Conservation (phyloP, 176 grass and related monocot species). For the Oryza officinalis region DNA sequence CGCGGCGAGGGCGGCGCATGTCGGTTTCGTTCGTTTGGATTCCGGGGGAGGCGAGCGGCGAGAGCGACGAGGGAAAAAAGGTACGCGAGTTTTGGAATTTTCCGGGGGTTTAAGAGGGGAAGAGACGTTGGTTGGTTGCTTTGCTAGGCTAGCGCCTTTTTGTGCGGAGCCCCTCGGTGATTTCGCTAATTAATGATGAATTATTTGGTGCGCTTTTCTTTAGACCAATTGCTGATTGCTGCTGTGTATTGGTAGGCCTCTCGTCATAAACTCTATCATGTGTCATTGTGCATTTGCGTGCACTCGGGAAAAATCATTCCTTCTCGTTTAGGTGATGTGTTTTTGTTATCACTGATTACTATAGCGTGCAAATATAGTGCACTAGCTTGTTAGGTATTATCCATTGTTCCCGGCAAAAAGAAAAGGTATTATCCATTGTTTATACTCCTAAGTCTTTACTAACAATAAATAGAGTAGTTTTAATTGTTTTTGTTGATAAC, state of each 20-base stretch:
- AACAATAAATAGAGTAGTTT: no score
- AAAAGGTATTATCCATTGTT: no score
- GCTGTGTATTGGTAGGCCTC: no score
- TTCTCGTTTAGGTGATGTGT: not conserved
- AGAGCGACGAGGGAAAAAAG: constrained; percentile 38
- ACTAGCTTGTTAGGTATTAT: not conserved
- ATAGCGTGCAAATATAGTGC: not conserved
- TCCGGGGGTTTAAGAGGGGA: constrained; percentile 25
- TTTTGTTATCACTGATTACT: not conserved
- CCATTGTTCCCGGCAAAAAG: no score
- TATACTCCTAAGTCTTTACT: no score
- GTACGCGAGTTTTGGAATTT: constrained; percentile 30
- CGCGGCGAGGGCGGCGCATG: constrained; percentile 36
- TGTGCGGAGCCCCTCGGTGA: not conserved
- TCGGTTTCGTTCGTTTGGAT: not conserved
- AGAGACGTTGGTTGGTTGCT: not conserved
- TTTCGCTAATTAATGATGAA: not conserved
- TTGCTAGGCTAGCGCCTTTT: not conserved
- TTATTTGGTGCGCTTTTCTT: not conserved
- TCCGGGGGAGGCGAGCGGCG: constrained; percentile 1
- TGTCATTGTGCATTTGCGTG: not conserved
- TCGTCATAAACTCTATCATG: not conserved
- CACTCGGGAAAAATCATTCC: not conserved
- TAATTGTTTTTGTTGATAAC: no score
- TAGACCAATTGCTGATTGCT: not conserved